Evolutionary conservation across 345 rosid species (phyloP).

Genomic region (Cochlearia excelsa): DNA sequence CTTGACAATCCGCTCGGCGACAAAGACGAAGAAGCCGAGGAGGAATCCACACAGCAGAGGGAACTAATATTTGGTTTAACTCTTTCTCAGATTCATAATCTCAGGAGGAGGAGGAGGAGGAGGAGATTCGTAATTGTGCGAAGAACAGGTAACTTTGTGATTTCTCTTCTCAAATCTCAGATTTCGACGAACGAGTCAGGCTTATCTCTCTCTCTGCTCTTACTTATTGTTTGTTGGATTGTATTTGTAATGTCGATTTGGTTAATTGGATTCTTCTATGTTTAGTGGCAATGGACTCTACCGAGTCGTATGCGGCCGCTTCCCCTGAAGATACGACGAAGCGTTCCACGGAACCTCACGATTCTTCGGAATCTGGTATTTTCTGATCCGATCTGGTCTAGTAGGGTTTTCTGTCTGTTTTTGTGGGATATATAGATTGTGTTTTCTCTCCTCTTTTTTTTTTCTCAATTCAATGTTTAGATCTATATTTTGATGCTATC

Average conservation of each 20-base stretch:
- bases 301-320: constrained; percentile 75
- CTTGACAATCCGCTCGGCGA: constrained; percentile 41
- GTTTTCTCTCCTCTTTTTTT: not conserved
- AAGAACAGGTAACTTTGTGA: constrained; percentile 20
- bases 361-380: constrained; percentile 68
- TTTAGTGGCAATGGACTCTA: constrained; percentile 67
- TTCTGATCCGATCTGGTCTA: constrained; percentile 47
- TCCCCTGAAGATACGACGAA: constrained; percentile 68
- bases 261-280: not conserved
- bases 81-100: constrained; percentile 18
- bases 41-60: not conserved
- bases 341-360: constrained; percentile 66
- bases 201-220: constrained; percentile 4
- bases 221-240: constrained; percentile 1
- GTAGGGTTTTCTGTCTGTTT: constrained; percentile 12
- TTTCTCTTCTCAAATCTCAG: constrained; percentile 29
- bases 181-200: constrained; percentile 24
- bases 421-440: not conserved
- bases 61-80: not conserved
- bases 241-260: constrained; percentile 28
- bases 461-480: not conserved
- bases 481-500: not conserved
- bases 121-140: constrained; percentile 27
- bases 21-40: constrained; percentile 39
- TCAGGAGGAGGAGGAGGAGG: not conserved